A percentile compares a stretch with the other conserved stretches of the same genome.
These are phyloP conservation scores for Gynochthodes officinalis DNA, from an alignment of 257 asterid species.

Conservation along the genomic window DNA sequence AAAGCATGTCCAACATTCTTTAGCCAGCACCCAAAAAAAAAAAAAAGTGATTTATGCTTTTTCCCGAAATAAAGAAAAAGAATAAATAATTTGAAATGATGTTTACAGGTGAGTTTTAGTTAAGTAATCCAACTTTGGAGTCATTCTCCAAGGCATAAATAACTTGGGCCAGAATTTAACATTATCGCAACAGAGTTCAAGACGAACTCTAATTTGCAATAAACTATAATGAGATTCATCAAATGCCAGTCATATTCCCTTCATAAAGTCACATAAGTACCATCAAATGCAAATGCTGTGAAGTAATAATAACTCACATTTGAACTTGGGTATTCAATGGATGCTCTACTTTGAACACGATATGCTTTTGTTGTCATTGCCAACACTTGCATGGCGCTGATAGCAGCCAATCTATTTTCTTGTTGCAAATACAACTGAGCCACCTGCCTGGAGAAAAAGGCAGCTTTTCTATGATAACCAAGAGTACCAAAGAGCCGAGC, in stretches of 20 bases:
- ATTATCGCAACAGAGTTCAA: background rate
- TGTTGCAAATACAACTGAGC: constrained; percentile 97
- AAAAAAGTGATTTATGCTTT: background rate
- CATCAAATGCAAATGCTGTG: background rate
- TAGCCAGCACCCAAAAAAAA: background rate
- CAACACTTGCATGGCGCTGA: constrained; percentile 97
- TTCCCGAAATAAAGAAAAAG: background rate
- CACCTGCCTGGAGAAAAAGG: constrained; percentile 96
- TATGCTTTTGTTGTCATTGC: constrained; percentile 98
- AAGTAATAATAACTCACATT: constrained; percentile 46
- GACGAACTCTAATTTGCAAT: background rate
- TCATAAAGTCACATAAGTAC: background rate
- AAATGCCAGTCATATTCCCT: background rate
- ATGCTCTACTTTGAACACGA: constrained; percentile 94
- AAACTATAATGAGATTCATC: background rate
- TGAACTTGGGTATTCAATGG: constrained; percentile 44
- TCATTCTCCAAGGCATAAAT: background rate
- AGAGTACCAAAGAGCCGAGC: constrained; percentile 94
- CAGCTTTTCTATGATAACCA: constrained; percentile 96
- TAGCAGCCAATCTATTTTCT: constrained; percentile 89
- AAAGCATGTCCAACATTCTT: background rate
- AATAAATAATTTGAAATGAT: background rate
- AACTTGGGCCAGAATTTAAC: background rate
- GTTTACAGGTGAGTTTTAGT: background rate
- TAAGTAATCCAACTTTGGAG: background rate